phyloP scores from a whole-genome alignment of 768 basidiomycete species.

The Rhizopogon salebrosus region DNA sequence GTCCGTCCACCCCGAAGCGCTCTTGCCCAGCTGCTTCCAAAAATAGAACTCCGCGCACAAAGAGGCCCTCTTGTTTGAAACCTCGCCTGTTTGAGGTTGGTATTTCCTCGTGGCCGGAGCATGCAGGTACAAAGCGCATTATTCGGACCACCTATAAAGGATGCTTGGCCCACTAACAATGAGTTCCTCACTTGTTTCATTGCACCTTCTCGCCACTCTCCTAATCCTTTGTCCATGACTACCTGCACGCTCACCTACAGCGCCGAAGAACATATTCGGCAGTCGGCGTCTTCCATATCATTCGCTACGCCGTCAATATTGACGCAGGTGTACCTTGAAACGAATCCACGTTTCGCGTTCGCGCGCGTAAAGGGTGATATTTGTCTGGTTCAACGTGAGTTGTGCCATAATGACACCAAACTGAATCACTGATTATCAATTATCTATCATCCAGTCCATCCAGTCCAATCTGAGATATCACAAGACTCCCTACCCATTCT shows the following conservation, averaged over 20 bases:
- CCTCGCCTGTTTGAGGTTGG: neutral
- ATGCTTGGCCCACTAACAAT: neutral
- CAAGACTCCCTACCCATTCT: slow-evolving; percentile 16
- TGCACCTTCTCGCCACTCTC: neutral
- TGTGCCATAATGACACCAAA: neutral
- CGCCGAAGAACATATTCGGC: neutral
- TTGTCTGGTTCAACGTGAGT: slow-evolving; percentile 26
- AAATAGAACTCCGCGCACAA: neutral
- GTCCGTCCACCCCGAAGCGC: neutral
- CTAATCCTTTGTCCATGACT: neutral
- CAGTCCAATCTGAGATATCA: slow-evolving; percentile 6
- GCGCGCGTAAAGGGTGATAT: slow-evolving; percentile 20
- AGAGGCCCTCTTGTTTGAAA: neutral
- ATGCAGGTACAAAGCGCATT: slow-evolving; percentile 1
- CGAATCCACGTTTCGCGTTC: slow-evolving; percentile 33
- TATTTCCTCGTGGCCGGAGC: slow-evolving; percentile 6
- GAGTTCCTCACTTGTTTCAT: neutral
- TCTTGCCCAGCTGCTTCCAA: neutral
- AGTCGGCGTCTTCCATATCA: slow-evolving; percentile 2
- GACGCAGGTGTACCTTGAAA: slow-evolving; percentile 7
- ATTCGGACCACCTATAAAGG: slow-evolving; percentile 4
- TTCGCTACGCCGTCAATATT: slow-evolving; percentile 17
- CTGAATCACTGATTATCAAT: neutral
- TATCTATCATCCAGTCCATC: neutral
- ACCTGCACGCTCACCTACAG: neutral